Conservation (phyloP, 1,284 basidiomycete species). For the Fomitopsis pinicola region DNA sequence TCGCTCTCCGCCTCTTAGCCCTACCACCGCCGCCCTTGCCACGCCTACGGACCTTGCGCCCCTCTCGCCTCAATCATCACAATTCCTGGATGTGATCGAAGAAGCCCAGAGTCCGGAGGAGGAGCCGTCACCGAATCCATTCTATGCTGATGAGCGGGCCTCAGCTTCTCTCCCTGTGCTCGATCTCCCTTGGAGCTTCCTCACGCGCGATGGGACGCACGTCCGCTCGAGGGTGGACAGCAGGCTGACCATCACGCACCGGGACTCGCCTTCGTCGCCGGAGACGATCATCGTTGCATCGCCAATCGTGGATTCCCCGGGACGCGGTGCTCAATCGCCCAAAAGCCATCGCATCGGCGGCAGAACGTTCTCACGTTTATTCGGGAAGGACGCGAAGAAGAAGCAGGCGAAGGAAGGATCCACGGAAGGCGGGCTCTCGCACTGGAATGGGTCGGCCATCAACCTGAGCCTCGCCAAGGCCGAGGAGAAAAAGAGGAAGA, state of each 20-base stretch:
- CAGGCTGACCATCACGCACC: neutral
- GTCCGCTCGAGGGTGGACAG: neutral
- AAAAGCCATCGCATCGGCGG: slow-evolving; percentile 1
- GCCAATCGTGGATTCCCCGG: neutral
- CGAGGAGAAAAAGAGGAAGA: slow-evolving; percentile 42
- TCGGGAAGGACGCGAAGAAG: slow-evolving; percentile 6
- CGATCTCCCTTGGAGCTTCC: neutral
- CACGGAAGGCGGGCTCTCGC: neutral
- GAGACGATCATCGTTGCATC: slow-evolving; percentile 4
- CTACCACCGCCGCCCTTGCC: slow-evolving; percentile 18
- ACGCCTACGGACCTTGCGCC: slow-evolving; percentile 16
- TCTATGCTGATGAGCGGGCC: neutral
- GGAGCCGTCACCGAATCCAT: slow-evolving; percentile 1
- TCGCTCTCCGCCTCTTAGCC: slow-evolving; percentile 33
- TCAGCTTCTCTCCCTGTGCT: neutral
- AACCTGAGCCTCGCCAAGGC: slow-evolving; percentile 32
- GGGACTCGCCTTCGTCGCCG: slow-evolving; percentile 1
- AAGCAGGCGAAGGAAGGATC: neutral
- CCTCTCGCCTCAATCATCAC: slow-evolving; percentile 5
- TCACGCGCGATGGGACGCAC: neutral
- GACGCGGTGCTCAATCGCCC: neutral
- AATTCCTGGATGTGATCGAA: slow-evolving; percentile 22
- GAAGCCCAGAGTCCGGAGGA: slow-evolving; percentile 20
- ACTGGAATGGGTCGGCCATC: slow-evolving; percentile 9
- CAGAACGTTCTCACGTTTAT: slow-evolving; percentile 7